A percentile compares a stretch with the other conserved stretches of the same genome.
Evolutionary conservation across 176 grass and related monocot species (phyloP).

Genomic region (Olyra latifolia): DNA sequence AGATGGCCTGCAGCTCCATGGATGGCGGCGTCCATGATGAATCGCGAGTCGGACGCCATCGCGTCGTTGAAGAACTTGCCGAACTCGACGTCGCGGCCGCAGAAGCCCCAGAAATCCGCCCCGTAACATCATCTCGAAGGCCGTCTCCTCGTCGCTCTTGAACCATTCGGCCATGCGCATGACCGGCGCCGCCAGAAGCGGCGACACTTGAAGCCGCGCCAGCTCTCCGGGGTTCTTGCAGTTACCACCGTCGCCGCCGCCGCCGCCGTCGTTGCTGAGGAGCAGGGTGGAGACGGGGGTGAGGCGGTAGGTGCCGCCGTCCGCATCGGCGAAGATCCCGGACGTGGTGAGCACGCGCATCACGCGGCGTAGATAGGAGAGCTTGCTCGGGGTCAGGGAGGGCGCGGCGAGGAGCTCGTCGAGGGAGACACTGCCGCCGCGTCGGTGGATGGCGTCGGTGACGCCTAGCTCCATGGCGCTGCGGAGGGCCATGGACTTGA

Average conservation of each 20-base stretch:
- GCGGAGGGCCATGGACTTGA: slow-evolving; percentile 38
- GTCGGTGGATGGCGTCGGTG: slow-evolving; percentile 33
- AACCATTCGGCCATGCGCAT: slow-evolving; percentile 29
- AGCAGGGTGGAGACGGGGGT: slow-evolving; percentile 33
- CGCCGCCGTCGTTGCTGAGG: not conserved
- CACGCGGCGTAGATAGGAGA: slow-evolving; percentile 30
- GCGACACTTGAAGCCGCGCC: not conserved
- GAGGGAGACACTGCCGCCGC: slow-evolving; percentile 21
- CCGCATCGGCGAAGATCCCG: slow-evolving; percentile 18
- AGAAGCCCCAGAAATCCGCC: not conserved
- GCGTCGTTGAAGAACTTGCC: slow-evolving; percentile 22
- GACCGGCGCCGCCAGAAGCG: not conserved
- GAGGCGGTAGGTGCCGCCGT: slow-evolving; percentile 24
- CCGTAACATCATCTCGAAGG: slow-evolving; percentile 22
- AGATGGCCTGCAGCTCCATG: not conserved
- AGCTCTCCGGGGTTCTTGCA: not conserved
- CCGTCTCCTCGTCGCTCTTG: not conserved
- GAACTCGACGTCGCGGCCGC: not conserved
- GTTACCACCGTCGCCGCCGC: too few species aligned
- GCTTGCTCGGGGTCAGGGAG: slow-evolving; percentile 15
- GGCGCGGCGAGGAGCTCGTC: slow-evolving; percentile 15
- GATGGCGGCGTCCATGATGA: slow-evolving; percentile 16
- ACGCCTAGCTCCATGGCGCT: slow-evolving; percentile 45
- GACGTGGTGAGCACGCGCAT: slow-evolving; percentile 29
- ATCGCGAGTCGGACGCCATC: slow-evolving; percentile 12